Base-by-base conservation (phyloP, 2,329 filamentous ascomycete species). In the Daldinia sp. region DNA sequence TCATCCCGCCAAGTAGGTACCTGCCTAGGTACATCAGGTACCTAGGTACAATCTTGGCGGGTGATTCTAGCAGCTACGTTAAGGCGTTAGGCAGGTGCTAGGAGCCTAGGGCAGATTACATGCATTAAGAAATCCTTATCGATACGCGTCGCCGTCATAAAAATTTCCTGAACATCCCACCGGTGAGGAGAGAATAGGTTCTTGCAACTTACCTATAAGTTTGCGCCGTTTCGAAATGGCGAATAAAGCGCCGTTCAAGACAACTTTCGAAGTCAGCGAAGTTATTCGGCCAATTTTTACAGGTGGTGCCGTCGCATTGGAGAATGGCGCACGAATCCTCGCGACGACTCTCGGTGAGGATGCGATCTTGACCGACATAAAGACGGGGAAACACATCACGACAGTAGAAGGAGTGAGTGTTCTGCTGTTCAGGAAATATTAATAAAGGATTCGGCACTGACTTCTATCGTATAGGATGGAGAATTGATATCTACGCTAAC, bases 251-350 rank as follows among this genome's bases (percentile, higher is more conserved):
- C 84, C 87, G 18, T 84, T 88, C 74, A 97, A 94, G 85, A 98
- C 94, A 65, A 97, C 95, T 3, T 99, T 98, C 80, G 93, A 97
- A 77, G 88, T 92, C 65, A 87, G 87, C 72, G 89, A 92, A 76
- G 92, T 93, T 54, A 92, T 99, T 63, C 92, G 94, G 75, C 96
- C 96, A 20, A 95, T 98, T 56, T 98, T 96, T 78, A 97, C 95
- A 1, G 96, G 96, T 61, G 96, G 96, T 48, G 91, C 92, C 72
- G 90, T 97, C 66, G 90, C 93, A 33, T 87, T 98, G 68, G 93
- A 95, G 83, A 88, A 90, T 79, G 89, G 89, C 81, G 94, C 94
- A 58, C 88, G 89, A 75, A 88, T 98, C 70, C 86, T 99, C 61
- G 95, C 94, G 48, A 94, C 94, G 26, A 94, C 92, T 39, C 83